Base-by-base conservation (phyloP, 768 basidiomycete species). In the Dentipellis sp. region DNA sequence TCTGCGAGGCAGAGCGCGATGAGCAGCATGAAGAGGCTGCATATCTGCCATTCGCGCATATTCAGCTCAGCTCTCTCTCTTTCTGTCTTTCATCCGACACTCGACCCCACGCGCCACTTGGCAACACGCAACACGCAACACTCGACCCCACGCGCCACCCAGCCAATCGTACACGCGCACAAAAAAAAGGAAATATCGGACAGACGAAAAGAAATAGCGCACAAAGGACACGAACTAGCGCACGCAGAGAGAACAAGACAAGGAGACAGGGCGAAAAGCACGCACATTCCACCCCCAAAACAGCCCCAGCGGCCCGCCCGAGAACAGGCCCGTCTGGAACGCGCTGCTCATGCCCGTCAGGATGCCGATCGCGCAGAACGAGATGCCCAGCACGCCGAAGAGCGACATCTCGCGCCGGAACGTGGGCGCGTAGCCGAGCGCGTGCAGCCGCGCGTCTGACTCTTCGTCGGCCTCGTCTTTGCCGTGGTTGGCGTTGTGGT, bases 231-330 rank as follows among this genome's bases (percentile, higher is more conserved):
- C n/a, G 4, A 23, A 21, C 48, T 22, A 23, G 7, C 22, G 10
- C 10, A 22, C 12, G 14, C 16, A 45, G 16, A 8, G 19, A 8
- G 4, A 36, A 14, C 11, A 11, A 19, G 29, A 53, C 29, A 19
- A 36, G 35, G 23, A 17, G 23, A 50, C 10, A 37, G 17, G 36
- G 38, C 23, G 21, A 1, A 21, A 19, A 10, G 21, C 11, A 65
- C 74, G 59, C 57, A 80, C 80, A 61, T 82, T 81, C 81, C 81
- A 82, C 10, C 79, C 81, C 80, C 80, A 82, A 64, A 82, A 82
- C 58, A 81, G 65, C 1, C 80, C 78, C 29, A 82, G 63, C 3
- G 80, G 80, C 5, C 80, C 81, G 0, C 81, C 79, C 45, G 78
- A 80, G 64, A 81, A 79, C 11, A 81, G 65, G 0, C 81, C 79